These are phyloP conservation scores for Clonostachys chloroleuca DNA, from an alignment of 2,329 filamentous ascomycete species.

Conservation along the genomic window DNA sequence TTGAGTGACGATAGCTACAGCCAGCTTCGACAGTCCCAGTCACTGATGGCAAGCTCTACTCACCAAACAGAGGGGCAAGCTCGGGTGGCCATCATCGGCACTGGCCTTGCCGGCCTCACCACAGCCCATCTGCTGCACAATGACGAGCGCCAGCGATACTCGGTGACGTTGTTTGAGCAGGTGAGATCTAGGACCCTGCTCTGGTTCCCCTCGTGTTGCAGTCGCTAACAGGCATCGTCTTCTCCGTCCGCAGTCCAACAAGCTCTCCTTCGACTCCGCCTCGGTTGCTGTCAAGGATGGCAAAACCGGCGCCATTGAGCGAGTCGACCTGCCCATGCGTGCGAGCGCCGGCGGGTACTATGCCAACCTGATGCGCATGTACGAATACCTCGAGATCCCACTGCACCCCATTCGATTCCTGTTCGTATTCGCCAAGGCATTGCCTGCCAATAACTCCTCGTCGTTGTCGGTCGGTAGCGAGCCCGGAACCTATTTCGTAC, in stretches of 20 bases:
- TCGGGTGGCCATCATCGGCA: constrained; percentile 27
- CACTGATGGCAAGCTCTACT: no score
- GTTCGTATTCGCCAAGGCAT: constrained; percentile 39
- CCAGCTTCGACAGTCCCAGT: no score
- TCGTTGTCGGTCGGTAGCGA: neutral
- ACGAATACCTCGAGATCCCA: constrained; percentile 44
- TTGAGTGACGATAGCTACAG: no score
- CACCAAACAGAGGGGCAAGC: no score
- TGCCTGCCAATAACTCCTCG: neutral
- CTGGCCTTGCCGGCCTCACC: constrained; percentile 28
- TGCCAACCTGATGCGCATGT: constrained; percentile 49
- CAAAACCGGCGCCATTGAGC: constrained; percentile 18
- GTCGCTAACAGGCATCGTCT: neutral
- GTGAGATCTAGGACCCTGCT: constrained; percentile 8
- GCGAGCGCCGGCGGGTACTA: constrained; percentile 41
- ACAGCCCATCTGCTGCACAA: constrained; percentile 25
- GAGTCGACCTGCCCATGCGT: constrained; percentile 32
- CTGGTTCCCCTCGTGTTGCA: neutral
- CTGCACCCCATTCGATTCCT: constrained; percentile 47
- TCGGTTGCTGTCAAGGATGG: constrained; percentile 27
- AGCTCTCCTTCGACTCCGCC: constrained; percentile 28
- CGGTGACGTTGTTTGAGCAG: constrained; percentile 30
- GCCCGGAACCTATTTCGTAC: constrained; percentile 39
- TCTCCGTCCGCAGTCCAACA: constrained; percentile 14
- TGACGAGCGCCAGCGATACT: constrained; percentile 19